A percentile compares a stretch with the other conserved stretches of the same genome.
Evolutionary conservation across 306 rosid species (phyloP).

Genomic region (Pterocarpus santalinus): DNA sequence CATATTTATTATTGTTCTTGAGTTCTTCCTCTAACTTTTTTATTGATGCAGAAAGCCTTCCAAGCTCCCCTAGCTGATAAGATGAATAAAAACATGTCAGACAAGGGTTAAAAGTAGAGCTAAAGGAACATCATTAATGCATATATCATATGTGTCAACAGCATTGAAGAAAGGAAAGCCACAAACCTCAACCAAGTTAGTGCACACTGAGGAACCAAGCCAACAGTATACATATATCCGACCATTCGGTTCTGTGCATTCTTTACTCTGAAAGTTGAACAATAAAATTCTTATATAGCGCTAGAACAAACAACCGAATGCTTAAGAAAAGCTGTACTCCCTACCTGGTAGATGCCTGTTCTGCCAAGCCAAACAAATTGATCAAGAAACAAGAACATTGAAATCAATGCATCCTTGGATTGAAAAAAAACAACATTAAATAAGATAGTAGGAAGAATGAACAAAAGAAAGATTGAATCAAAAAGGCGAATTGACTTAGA

Average conservation of each 20-base stretch:
- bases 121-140: slow-evolving; percentile 7
- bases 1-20: slow-evolving; percentile 68
- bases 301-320: background rate
- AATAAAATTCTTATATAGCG: slow-evolving; percentile 14
- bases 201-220: slow-evolving; percentile 83
- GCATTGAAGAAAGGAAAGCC: slow-evolving; percentile 34
- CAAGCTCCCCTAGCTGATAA: slow-evolving; percentile 88
- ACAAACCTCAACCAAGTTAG: slow-evolving; percentile 86
- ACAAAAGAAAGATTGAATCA: background rate
- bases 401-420: slow-evolving; percentile 72
- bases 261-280: slow-evolving; percentile 75
- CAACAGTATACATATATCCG: slow-evolving; percentile 91
- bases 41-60: slow-evolving; percentile 85
- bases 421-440: slow-evolving; percentile 45
- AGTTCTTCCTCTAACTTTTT: slow-evolving; percentile 90
- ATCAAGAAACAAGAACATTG: slow-evolving; percentile 82
- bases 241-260: slow-evolving; percentile 74
- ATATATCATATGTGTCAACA: background rate
- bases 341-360: slow-evolving; percentile 74
- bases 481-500: slow-evolving; percentile 16
- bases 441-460: background rate
- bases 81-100: slow-evolving; percentile 40
- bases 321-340: background rate
- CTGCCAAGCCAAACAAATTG: slow-evolving; percentile 87
- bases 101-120: slow-evolving; percentile 22